These are phyloP conservation scores for Hirschfeldia incana DNA, from an alignment of 345 rosid species.

Conservation along the genomic window DNA sequence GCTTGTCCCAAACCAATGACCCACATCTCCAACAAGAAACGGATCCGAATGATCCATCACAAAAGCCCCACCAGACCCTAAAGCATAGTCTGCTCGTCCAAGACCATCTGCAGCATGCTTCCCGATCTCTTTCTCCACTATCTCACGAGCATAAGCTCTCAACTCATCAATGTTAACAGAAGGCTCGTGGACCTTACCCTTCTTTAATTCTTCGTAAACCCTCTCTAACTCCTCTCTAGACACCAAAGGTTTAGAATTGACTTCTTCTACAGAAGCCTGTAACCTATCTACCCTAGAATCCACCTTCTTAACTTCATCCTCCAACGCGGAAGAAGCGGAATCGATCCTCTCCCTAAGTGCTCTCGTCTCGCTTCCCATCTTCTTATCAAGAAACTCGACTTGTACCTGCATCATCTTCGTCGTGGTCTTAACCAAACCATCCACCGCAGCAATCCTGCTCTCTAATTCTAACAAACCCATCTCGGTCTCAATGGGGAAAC, in stretches of 20 bases:
- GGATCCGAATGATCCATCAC: constrained; percentile 79
- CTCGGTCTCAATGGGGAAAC: constrained; percentile 23
- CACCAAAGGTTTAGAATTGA: constrained; percentile 56
- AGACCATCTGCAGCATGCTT: constrained; percentile 97
- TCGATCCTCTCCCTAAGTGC: constrained; percentile 53
- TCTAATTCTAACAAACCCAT: constrained; percentile 63
- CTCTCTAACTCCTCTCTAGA: constrained; percentile 71
- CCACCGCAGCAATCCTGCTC: constrained; percentile 73
- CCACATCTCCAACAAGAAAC: constrained; percentile 43
- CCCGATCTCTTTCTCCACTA: constrained; percentile 76
- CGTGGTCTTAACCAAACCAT: constrained; percentile 65
- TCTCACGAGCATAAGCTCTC: constrained; percentile 72
- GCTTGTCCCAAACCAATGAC: constrained; percentile 48
- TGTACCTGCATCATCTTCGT: constrained; percentile 85
- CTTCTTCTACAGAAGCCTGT: constrained; percentile 54
- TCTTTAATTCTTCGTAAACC: constrained; percentile 56
- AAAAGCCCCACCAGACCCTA: constrained; percentile 66
- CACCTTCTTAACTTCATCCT: constrained; percentile 52
- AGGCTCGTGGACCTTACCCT: constrained; percentile 43
- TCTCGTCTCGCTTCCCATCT: constrained; percentile 57
- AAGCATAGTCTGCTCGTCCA: constrained; percentile 75
- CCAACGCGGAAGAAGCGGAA: constrained; percentile 43
- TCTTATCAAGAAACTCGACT: constrained; percentile 75
- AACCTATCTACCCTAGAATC: constrained; percentile 41
- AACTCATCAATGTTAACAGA: constrained; percentile 59